phyloP scores from a whole-genome alignment of 2,329 filamentous ascomycete species.

The Lachnellula cervina region DNA sequence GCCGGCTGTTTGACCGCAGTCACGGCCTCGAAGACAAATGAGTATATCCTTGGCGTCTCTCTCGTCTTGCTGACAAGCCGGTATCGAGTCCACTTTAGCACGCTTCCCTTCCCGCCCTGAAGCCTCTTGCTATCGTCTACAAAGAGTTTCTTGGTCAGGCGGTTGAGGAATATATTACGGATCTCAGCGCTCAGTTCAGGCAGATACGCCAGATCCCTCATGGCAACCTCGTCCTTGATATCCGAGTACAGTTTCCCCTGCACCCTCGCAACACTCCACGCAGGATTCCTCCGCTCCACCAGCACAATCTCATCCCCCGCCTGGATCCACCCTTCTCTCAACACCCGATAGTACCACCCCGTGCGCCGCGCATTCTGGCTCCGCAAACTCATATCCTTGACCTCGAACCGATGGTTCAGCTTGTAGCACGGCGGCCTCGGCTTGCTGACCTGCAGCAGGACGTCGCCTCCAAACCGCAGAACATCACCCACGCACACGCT shows the following conservation, averaged over 20 bases:
- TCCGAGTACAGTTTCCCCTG: slow-evolving; percentile 57
- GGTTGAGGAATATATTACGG: slow-evolving; percentile 3
- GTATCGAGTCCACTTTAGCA: slow-evolving; percentile 30
- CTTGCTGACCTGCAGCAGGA: slow-evolving; percentile 51
- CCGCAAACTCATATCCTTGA: slow-evolving; percentile 55
- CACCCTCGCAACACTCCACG: slow-evolving; percentile 57
- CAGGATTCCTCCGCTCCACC: slow-evolving; percentile 48
- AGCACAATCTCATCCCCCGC: slow-evolving; percentile 53
- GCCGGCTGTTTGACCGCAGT: slow-evolving; percentile 29
- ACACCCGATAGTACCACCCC: slow-evolving; percentile 60
- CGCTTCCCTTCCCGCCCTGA: slow-evolving; percentile 2
- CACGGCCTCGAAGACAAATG: slow-evolving; percentile 47
- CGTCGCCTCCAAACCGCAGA: slow-evolving; percentile 38
- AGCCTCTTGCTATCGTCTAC: slow-evolving; percentile 17
- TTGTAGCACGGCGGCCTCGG: slow-evolving; percentile 63
- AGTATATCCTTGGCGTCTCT: slow-evolving; percentile 46
- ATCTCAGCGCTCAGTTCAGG: slow-evolving; percentile 10
- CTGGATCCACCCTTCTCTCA: slow-evolving; percentile 47
- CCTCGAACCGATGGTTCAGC: slow-evolving; percentile 59
- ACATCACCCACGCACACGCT: slow-evolving; percentile 62
- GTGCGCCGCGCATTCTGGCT: slow-evolving; percentile 52
- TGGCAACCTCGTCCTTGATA: slow-evolving; percentile 28
- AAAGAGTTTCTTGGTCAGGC: slow-evolving; percentile 19
- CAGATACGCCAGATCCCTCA: slow-evolving; percentile 10
- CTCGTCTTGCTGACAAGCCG: slow-evolving; percentile 41